Evolutionary conservation across 2,329 filamentous ascomycete genomes (phyloP).

Genomic region (Cryphonectria parasitica): DNA sequence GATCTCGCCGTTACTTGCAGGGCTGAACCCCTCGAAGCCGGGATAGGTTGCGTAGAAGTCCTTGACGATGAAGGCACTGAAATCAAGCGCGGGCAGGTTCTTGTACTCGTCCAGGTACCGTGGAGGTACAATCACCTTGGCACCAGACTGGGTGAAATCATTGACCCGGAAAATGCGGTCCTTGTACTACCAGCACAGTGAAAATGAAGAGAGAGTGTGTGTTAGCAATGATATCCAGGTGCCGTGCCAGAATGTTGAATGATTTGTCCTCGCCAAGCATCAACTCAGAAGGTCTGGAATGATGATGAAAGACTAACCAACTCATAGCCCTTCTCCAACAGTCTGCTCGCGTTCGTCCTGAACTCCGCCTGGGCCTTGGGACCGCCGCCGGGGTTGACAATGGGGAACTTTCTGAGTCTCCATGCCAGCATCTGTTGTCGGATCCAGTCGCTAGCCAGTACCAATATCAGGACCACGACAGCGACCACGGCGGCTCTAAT

Average conservation of each 20-base stretch:
- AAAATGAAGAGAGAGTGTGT: not conserved
- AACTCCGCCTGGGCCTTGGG: constrained; percentile 11
- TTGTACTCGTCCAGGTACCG: constrained; percentile 15
- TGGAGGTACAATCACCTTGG: constrained; percentile 10
- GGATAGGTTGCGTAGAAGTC: constrained; percentile 17
- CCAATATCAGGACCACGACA: not conserved
- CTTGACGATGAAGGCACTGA: constrained; percentile 8
- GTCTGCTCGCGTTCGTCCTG: not conserved
- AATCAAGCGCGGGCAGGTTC: constrained; percentile 6
- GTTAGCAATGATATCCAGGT: not conserved
- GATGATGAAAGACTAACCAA: not conserved
- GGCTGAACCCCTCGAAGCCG: constrained; percentile 10
- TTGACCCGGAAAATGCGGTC: constrained; percentile 11
- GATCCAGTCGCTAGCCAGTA: constrained; percentile 8
- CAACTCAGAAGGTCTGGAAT: not conserved
- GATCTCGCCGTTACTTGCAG: not conserved
- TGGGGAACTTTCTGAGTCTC: constrained; percentile 15
- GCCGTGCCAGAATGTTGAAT: no score
- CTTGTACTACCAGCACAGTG: constrained; percentile 1
- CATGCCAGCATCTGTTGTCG: not conserved
- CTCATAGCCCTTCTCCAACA: constrained; percentile 4
- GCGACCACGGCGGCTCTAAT: not conserved
- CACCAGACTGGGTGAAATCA: constrained; percentile 16
- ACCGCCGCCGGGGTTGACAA: constrained; percentile 2
- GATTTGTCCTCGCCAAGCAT: no score